phyloP scores from a whole-genome alignment of 2,329 filamentous ascomycete genomes.

The Xylaria sp. region DNA sequence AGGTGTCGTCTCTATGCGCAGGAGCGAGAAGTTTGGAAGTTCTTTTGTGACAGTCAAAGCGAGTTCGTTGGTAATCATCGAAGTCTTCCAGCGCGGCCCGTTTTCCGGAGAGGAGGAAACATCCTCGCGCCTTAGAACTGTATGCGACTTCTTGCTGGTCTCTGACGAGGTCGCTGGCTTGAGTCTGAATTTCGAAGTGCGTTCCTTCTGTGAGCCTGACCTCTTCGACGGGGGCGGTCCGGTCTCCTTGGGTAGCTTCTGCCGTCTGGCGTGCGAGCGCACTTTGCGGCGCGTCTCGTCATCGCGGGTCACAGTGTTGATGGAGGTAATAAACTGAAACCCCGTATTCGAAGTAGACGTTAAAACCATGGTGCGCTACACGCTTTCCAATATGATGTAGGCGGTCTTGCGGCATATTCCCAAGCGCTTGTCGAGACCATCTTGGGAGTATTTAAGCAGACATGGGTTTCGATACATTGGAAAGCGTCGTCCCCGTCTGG shows the following conservation, averaged over 20 bases:
- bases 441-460: conserved; percentile 6
- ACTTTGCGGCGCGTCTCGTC: conserved; percentile 41
- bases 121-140: background rate
- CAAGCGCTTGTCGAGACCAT: background rate
- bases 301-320: conserved; percentile 39
- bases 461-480: conserved; percentile 7
- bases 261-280: conserved; percentile 38
- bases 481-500: conserved; percentile 9
- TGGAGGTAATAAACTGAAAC: conserved; percentile 41
- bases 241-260: conserved; percentile 35
- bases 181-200: conserved; percentile 38
- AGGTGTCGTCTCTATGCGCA: conserved; percentile 39
- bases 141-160: background rate
- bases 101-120: conserved; percentile 6
- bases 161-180: conserved; percentile 22
- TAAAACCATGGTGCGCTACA: conserved; percentile 12
- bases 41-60: conserved; percentile 36
- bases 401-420: background rate
- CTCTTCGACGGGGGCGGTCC: conserved; percentile 31
- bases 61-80: conserved; percentile 36
- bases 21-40: conserved; percentile 36
- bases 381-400: conserved; percentile 2
- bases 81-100: conserved; percentile 25
- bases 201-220: conserved; percentile 36
- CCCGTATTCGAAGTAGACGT: conserved; percentile 17